Base-by-base conservation (phyloP, 768 basidiomycete genomes). In the Panaeolus cyanescens region DNA sequence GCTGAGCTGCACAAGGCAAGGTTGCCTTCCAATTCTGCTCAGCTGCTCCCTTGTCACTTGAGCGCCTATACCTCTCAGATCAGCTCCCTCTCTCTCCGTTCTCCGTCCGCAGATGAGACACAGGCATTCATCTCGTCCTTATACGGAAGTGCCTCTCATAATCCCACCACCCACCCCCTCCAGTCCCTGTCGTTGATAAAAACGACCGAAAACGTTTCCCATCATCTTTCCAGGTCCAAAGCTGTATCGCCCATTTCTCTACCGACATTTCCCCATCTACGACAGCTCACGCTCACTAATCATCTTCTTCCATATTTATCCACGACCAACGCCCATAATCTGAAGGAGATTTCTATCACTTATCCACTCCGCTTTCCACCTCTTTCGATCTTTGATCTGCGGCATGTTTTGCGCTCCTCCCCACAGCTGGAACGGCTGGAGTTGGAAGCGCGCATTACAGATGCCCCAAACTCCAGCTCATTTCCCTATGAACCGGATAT, bases 351-450 rank as follows among this genome's bases (percentile, higher is more conserved):
- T 34, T 40, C 58, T 36, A 37, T 67, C 22, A 55, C 40, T 5
- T 62, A 65, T 25, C 67, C 67, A 3, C 56, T 68, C 8, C 67
- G 67, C 17, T 68, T 68, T 15, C 20, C 64, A 20, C 65, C 67
- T 9, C 55, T 68, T 31, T 40, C 62, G 1, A 22, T 64, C 0
- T 37, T 33, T 5, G 53, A 55, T 2, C 34, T 68, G 22, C 22
- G 65, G 9, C 36, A 61, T 25, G 59, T 61, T 13, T 33, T 68
- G 6, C 13, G 34, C 4, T 50, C 59, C 9, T 54, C 62, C 7
- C 32, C 59, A 32, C 42, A 55, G 7, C 55, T 68, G 2, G 64
- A 60, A 31, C 61, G 37, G 17, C 56, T 68, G 4, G 58, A 65
- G 28, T 17, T 68, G n/a, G 67, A 68, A 55, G 67, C 59, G 1